phyloP scores from a whole-genome alignment of 768 basidiomycete species.

The Leccinellum rugosiceps region DNA sequence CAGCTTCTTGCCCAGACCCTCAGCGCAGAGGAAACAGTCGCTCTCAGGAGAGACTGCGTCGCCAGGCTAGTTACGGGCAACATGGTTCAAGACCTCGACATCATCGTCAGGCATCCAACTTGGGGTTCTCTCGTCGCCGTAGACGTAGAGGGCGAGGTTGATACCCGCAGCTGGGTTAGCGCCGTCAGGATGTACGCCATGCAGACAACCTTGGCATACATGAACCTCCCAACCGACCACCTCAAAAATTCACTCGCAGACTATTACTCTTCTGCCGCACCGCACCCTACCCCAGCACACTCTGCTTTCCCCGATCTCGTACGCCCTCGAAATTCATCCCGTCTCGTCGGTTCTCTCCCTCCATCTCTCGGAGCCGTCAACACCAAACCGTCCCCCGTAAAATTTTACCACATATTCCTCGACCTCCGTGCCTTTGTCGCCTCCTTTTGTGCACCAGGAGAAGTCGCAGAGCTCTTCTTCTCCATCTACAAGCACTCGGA shows the following conservation, averaged over 20 bases:
- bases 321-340: conserved; percentile 30
- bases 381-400: conserved; percentile 45
- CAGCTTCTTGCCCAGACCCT: conserved; percentile 88
- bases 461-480: conserved; percentile 91
- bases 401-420: conserved; percentile 87
- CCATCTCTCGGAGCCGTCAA: conserved; percentile 8
- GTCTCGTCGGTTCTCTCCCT: conserved; percentile 36
- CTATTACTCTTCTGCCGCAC: conserved; percentile 38
- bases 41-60: conserved; percentile 83
- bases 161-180: conserved; percentile 82
- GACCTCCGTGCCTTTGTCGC: conserved; percentile 93
- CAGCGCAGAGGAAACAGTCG: conserved; percentile 80
- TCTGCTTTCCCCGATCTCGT: conserved; percentile 65
- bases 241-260: conserved; percentile 40
- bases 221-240: conserved; percentile 47
- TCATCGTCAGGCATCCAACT: conserved; percentile 93
- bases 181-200: conserved; percentile 89
- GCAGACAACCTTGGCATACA: conserved; percentile 81
- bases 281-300: conserved; percentile 59
- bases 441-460: conserved; percentile 84
- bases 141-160: conserved; percentile 83
- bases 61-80: conserved; percentile 85
- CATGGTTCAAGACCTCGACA: conserved; percentile 86
- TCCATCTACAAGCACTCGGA: conserved; percentile 86
- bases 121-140: conserved; percentile 88